Evolutionary conservation across 2,329 filamentous ascomycete species (phyloP), one percentile per base, ranked within the genome.

Genomic region (Didymella pinodella): DNA sequence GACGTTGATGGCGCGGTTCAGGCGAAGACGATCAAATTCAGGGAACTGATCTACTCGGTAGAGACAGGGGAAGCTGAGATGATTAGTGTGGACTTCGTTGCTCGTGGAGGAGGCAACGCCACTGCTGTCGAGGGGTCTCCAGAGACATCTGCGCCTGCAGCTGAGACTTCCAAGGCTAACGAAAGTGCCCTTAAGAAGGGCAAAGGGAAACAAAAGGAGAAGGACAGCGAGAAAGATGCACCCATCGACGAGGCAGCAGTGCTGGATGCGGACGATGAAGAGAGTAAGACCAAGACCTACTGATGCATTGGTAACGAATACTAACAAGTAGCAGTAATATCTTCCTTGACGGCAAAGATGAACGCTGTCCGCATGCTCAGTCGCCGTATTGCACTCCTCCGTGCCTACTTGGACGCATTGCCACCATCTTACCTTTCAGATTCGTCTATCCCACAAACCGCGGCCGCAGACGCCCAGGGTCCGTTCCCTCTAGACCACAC

Each of bases 41-140:
- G 89, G 59, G 90, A 96, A 72, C 79, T 98, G 10, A 87, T 90
- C 1, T 98, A 95, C 76, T 90, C 90, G 0, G 88, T 98, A 2
- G 95, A 98, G 79, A 97, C 93, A 0, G 92, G 92, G 10, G 93
- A 98, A 76, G 93, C 93, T 1, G 95, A 99, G 78, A 97, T 97
- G 93, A 98, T 99, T 65, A 91, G 91, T 67, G 91, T 99, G 71
- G 93, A 97, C 77, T 96, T 93, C 65, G 90, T 99, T 20, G 93
- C 94, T 0, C 88, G 89, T 51, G 92, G 91, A 38, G 91, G 90
- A 46, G 91, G 91, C 47, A 94, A 91, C 70, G 93, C 93, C 25
- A 88, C 90, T 11, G 87, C 87, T 31, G 74, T 75, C 1, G 73
- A 68, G 69, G 79, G 72, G 67, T 74, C 59, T 69, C 73, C 58